phyloP scores from a whole-genome alignment of 768 basidiomycete species.

The Leucocoprinus leucothites region DNA sequence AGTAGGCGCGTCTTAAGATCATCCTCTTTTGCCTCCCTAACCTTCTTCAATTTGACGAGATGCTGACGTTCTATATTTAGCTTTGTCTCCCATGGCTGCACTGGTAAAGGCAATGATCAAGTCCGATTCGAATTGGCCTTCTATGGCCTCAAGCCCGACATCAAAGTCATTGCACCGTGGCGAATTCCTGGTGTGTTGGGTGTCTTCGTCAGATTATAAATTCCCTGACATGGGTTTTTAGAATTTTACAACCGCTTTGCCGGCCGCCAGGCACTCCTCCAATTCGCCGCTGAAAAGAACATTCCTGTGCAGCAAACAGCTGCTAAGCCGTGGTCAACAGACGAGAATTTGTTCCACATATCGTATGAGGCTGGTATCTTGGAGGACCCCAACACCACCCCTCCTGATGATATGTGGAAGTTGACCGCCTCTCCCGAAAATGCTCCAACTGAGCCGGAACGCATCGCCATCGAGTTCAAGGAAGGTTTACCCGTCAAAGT shows the following conservation, averaged over 20 bases:
- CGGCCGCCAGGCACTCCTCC: conserved; percentile 90
- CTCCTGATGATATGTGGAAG: conserved; percentile 99
- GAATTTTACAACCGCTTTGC: conserved; percentile 98
- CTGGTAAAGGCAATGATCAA: conserved; percentile 99
- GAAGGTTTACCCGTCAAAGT: conserved; percentile 87
- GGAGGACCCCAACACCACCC: conserved; percentile 93
- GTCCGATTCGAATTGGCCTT: conserved; percentile 99
- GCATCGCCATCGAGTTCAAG: conserved; percentile 82
- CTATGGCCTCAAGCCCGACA: conserved; percentile 96
- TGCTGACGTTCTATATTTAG: conserved; percentile 33
- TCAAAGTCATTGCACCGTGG: conserved; percentile 99
- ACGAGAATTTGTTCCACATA: conserved; percentile 99
- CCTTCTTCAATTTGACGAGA: not conserved
- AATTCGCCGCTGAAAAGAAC: conserved; percentile 80
- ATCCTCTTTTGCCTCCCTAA: not conserved
- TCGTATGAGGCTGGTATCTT: conserved; percentile 99
- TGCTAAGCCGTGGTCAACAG: conserved; percentile 98
- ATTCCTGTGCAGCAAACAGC: conserved; percentile 96
- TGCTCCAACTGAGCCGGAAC: conserved; percentile 77
- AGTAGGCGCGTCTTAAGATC: conserved; percentile 25
- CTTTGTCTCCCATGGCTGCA: conserved; percentile 97
- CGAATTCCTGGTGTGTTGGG: conserved; percentile 74
- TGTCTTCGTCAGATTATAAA: not conserved
- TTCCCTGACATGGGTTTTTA: conserved; percentile 21
- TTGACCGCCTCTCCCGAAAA: conserved; percentile 81